Percentiles rank a stretch among this genome's conserved stretches.
Evolutionary conservation across 305 asterid genomes (phyloP).

Genomic region (Fraxinus sp.): DNA sequence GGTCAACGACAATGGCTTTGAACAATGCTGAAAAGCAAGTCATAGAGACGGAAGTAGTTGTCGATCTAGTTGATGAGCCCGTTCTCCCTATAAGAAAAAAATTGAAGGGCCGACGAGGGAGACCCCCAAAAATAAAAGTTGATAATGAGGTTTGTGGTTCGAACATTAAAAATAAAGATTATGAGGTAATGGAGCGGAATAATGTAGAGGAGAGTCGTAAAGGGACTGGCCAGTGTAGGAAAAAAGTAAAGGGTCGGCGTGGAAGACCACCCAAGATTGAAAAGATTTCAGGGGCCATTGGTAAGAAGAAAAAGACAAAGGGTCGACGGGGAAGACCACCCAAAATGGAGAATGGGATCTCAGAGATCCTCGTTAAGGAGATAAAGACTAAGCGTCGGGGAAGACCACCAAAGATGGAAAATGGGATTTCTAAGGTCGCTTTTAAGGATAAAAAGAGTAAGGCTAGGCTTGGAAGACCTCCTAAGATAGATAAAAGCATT

Average conservation of each 20-base stretch:
- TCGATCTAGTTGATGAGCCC: background rate
- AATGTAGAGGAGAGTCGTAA: constrained; percentile 22
- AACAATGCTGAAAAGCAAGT: constrained; percentile 46
- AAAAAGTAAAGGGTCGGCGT: constrained; percentile 24
- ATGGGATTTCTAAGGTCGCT: background rate
- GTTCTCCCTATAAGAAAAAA: constrained; percentile 13
- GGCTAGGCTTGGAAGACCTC: background rate
- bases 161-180: constrained; percentile 13
- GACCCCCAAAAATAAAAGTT: constrained; percentile 34
- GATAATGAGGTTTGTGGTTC: constrained; percentile 19
- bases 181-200: constrained; percentile 18
- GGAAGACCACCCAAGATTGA: constrained; percentile 37
- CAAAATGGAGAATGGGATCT: background rate
- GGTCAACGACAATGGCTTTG: constrained; percentile 59
- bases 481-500: background rate
- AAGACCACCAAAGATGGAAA: constrained; percentile 1
- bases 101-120: constrained; percentile 38
- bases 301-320: constrained; percentile 26
- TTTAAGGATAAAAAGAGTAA: background rate
- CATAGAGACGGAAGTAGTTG: constrained; percentile 37
- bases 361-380: background rate
- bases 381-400: background rate
- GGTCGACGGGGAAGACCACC: background rate
- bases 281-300: constrained; percentile 9
- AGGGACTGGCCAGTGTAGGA: constrained; percentile 24